Percentiles rank a stretch among this genome's conserved stretches.
Conservation (phyloP, 441 rosid genomes). For the Gossypium schwendimanii region DNA sequence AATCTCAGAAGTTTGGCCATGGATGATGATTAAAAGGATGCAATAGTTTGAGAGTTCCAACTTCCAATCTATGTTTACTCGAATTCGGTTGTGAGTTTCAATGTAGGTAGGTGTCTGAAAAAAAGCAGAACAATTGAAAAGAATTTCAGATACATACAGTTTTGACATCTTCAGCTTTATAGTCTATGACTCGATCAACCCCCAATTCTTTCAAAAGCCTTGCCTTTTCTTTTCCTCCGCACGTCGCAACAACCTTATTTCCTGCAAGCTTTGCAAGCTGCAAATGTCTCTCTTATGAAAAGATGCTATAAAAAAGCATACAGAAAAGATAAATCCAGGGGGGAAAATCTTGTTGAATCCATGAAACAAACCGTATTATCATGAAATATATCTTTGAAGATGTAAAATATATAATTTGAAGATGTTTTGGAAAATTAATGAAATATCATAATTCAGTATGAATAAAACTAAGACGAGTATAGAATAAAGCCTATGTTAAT, state of each 20-base stretch:
- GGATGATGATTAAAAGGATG: neutral
- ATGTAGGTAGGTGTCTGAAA: slow-evolving; percentile 17
- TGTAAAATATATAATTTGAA: neutral
- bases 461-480: neutral
- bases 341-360: neutral
- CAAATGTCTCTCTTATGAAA: slow-evolving; percentile 8
- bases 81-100: no score
- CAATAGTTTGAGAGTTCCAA: neutral
- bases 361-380: neutral
- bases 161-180: slow-evolving; percentile 75
- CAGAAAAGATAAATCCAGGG: neutral
- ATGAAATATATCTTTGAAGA: neutral
- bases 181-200: slow-evolving; percentile 81
- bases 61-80: no score
- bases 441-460: neutral
- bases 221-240: slow-evolving; percentile 87
- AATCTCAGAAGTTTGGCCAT: neutral
- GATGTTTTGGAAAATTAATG: neutral
- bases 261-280: slow-evolving; percentile 96
- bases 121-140: neutral
- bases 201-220: slow-evolving; percentile 71
- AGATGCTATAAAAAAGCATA: neutral
- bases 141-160: slow-evolving; percentile 40
- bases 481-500: neutral
- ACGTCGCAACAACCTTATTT: slow-evolving; percentile 81